Percentiles rank a stretch among this genome's conserved stretches.
Conservation (phyloP, 2,329 filamentous ascomycete genomes). For the Fusarium chlamydosporum region DNA sequence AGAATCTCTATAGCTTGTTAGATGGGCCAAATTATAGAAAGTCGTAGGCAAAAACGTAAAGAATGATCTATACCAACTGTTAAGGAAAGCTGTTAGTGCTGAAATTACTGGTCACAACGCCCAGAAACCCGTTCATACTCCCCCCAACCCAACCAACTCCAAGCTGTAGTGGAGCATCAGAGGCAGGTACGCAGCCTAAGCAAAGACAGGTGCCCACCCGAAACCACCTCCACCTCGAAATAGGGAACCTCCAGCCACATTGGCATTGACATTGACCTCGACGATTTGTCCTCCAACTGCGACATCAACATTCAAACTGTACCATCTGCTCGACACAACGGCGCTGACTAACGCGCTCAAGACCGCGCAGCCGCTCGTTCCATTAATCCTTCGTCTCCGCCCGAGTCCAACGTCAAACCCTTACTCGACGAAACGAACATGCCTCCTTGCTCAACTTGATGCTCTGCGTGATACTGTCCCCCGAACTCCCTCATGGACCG, state of each 20-base stretch:
- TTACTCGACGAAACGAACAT: conserved; percentile 50
- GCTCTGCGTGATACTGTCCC: conserved; percentile 46
- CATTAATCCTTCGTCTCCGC: conserved; percentile 5
- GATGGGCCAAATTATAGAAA: not conserved
- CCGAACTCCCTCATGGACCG: conserved; percentile 56
- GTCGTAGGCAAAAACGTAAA: too few relatives aligned
- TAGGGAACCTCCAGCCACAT: conserved; percentile 49
- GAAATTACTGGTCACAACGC: not conserved
- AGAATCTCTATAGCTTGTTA: not conserved
- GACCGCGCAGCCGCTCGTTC: conserved; percentile 18
- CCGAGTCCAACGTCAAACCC: conserved; percentile 10
- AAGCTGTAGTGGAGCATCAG: conserved; percentile 41
- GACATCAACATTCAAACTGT: conserved; percentile 10
- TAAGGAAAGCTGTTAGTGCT: not conserved
- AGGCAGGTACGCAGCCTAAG: conserved; percentile 39
- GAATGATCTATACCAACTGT: not conserved
- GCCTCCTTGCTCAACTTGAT: conserved; percentile 49
- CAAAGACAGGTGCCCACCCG: conserved; percentile 40
- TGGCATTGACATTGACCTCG: conserved; percentile 42
- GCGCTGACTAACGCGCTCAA: conserved; percentile 6
- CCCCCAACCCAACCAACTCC: conserved; percentile 2
- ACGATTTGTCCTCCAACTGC: conserved; percentile 44
- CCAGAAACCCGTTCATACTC: not conserved
- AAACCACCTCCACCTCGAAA: conserved; percentile 44
- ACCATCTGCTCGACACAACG: conserved; percentile 8